These are phyloP conservation scores for Areca catechu DNA, from an alignment of 176 grass and related monocot genomes.

Conservation along the genomic window DNA sequence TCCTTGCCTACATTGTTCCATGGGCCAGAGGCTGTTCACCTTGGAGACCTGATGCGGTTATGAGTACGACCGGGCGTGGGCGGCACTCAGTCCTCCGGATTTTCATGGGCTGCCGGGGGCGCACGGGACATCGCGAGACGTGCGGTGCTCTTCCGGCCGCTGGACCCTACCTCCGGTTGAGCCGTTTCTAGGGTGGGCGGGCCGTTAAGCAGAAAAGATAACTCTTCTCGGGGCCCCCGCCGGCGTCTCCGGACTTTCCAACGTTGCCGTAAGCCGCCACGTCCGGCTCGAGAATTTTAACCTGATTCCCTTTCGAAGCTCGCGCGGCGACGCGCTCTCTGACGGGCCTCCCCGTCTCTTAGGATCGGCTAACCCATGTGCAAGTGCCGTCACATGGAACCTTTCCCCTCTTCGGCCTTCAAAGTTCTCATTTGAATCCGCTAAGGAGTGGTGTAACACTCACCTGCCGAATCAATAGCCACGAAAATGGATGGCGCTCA, in stretches of 20 bases:
- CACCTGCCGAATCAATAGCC: too few species aligned
- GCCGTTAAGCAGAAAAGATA: conserved; percentile 20
- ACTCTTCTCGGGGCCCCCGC: conserved; percentile 9
- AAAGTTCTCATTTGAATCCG: too few species aligned
- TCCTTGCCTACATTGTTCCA: conserved; percentile 38
- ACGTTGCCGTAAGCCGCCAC: too few species aligned
- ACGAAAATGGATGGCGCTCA: conserved; percentile 32
- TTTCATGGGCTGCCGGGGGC: conserved; percentile 55
- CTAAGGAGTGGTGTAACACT: too few species aligned
- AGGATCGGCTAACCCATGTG: too few species aligned
- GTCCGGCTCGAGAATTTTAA: too few species aligned
- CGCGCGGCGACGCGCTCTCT: too few species aligned
- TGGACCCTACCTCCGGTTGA: conserved; percentile 49
- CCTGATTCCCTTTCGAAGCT: too few species aligned
- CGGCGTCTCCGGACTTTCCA: too few species aligned
- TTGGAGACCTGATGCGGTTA: conserved; percentile 52
- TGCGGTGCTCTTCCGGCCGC: conserved; percentile 54
- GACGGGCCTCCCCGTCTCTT: too few species aligned
- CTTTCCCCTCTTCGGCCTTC: too few species aligned
- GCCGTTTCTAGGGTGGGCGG: conserved; percentile 7
- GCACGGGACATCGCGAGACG: conserved; percentile 48
- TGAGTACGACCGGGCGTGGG: conserved; percentile 36
- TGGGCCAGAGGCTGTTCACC: conserved; percentile 38
- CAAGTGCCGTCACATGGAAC: too few species aligned
- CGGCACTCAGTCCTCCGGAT: conserved; percentile 41